Evolutionary conservation across 768 basidiomycete genomes (phyloP).

Genomic region (Boletus rufocinnamomeus): DNA sequence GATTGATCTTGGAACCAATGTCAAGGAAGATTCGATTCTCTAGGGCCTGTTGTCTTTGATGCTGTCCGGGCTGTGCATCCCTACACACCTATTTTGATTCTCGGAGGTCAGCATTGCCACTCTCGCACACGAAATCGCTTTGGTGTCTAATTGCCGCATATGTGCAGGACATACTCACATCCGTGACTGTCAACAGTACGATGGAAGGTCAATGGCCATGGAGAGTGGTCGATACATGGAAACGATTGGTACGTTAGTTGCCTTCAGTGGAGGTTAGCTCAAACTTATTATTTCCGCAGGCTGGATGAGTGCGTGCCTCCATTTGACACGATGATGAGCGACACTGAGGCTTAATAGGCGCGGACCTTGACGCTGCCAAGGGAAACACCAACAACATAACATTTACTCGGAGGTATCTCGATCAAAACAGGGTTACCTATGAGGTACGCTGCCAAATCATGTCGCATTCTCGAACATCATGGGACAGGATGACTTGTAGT

Average conservation of each 20-base stretch:
- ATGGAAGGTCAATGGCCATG: slow-evolving; percentile 41
- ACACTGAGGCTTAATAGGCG: slow-evolving; percentile 36
- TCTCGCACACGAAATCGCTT: background rate
- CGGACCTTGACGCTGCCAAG: slow-evolving; percentile 44
- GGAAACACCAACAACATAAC: slow-evolving; percentile 51
- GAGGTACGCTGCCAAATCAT: slow-evolving; percentile 44
- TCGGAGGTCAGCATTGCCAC: slow-evolving; percentile 56
- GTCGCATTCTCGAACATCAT: background rate
- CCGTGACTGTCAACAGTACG: slow-evolving; percentile 30
- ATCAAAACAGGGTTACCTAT: slow-evolving; percentile 76
- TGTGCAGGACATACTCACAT: slow-evolving; percentile 51
- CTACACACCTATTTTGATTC: slow-evolving; percentile 76
- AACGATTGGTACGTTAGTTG: slow-evolving; percentile 63
- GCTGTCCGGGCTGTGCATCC: slow-evolving; percentile 75
- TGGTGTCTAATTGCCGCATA: background rate
- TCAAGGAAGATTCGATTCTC: background rate
- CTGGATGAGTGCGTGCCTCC: slow-evolving; percentile 58
- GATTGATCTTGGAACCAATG: background rate
- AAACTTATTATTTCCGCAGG: slow-evolving; percentile 26
- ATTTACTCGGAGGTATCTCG: slow-evolving; percentile 75
- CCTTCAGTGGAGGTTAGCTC: background rate
- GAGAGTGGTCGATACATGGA: slow-evolving; percentile 93
- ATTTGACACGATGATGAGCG: background rate
- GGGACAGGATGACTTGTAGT: slow-evolving; percentile 41
- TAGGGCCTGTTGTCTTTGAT: slow-evolving; percentile 72